phyloP scores from a whole-genome alignment of 441 rosid genomes.

The Pelargonium cotyledonis region DNA sequence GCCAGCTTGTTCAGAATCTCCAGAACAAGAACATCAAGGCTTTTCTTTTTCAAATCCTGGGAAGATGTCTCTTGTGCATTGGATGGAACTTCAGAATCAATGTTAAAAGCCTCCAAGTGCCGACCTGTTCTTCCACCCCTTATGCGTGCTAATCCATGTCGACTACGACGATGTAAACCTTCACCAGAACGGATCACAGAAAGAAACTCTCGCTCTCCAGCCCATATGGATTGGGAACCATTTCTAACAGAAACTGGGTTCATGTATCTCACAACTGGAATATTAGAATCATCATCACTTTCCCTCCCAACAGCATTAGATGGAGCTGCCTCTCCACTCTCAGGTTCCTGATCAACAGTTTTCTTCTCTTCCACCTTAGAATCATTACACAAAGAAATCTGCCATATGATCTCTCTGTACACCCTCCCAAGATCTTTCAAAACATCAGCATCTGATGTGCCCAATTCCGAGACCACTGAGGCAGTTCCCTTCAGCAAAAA shows the following conservation, averaged over 20 bases:
- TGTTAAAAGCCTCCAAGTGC: slow-evolving; percentile 67
- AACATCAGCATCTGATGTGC: slow-evolving; percentile 87
- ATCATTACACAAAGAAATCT: slow-evolving; percentile 65
- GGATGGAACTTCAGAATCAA: slow-evolving; percentile 58
- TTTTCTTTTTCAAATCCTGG: slow-evolving; percentile 68
- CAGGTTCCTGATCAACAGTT: slow-evolving; percentile 47
- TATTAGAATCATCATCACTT: slow-evolving; percentile 69
- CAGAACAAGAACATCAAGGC: slow-evolving; percentile 58
- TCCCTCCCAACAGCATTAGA: slow-evolving; percentile 75
- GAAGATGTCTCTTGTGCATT: slow-evolving; percentile 56
- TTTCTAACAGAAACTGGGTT: slow-evolving; percentile 70
- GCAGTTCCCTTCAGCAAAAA: slow-evolving; percentile 77
- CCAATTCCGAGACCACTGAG: slow-evolving; percentile 71
- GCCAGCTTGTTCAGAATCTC: slow-evolving; percentile 79
- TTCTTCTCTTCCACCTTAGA: slow-evolving; percentile 66
- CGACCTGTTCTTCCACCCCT: slow-evolving; percentile 90
- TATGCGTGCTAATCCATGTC: slow-evolving; percentile 77
- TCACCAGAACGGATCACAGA: slow-evolving; percentile 80
- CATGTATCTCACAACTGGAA: slow-evolving; percentile 66
- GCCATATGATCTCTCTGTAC: slow-evolving; percentile 79
- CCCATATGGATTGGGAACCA: slow-evolving; percentile 70
- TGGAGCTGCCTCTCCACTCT: slow-evolving; percentile 49
- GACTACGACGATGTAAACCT: slow-evolving; percentile 71
- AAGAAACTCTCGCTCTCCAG: slow-evolving; percentile 72
- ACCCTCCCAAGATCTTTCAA: slow-evolving; percentile 74